These are phyloP conservation scores for Lentinula boryana DNA, from an alignment of 768 basidiomycete species.

Conservation along the genomic window DNA sequence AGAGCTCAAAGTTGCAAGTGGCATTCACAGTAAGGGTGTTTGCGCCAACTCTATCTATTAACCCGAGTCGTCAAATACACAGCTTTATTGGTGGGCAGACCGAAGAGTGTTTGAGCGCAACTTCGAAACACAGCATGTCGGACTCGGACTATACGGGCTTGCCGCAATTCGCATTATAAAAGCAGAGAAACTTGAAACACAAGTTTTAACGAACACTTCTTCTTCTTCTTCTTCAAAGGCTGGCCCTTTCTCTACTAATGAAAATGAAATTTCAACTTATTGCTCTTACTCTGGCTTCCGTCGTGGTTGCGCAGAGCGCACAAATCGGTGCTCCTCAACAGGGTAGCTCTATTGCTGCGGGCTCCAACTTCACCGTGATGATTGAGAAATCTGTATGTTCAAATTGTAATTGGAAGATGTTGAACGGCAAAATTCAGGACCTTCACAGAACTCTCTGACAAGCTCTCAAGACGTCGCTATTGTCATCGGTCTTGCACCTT, in stretches of 20 bases:
- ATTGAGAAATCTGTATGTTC: not conserved
- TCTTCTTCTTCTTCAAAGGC: not conserved
- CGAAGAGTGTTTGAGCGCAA: not conserved
- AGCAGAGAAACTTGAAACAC: not conserved
- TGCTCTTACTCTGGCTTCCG: not conserved
- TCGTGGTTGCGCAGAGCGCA: not conserved
- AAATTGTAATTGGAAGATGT: not conserved
- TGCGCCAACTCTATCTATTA: too few species aligned
- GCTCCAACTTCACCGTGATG: not conserved
- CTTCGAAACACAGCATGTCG: not conserved
- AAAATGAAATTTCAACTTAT: not conserved
- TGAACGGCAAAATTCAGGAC: not conserved
- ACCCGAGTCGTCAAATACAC: not conserved
- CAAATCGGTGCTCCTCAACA: not conserved
- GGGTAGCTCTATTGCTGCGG: not conserved
- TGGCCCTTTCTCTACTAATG: not conserved
- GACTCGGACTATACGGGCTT: not conserved
- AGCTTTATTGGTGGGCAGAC: not conserved
- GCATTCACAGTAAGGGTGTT: too few species aligned
- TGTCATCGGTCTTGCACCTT: conserved; percentile 24
- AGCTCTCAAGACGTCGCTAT: conserved; percentile 21
- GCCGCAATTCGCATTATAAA: not conserved
- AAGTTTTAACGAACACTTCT: not conserved
- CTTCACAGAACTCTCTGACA: conserved; percentile 13
- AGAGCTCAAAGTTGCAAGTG: too few species aligned